Evolutionary conservation across 768 basidiomycete genomes (phyloP).

Genomic region (Lyophyllum atratum): DNA sequence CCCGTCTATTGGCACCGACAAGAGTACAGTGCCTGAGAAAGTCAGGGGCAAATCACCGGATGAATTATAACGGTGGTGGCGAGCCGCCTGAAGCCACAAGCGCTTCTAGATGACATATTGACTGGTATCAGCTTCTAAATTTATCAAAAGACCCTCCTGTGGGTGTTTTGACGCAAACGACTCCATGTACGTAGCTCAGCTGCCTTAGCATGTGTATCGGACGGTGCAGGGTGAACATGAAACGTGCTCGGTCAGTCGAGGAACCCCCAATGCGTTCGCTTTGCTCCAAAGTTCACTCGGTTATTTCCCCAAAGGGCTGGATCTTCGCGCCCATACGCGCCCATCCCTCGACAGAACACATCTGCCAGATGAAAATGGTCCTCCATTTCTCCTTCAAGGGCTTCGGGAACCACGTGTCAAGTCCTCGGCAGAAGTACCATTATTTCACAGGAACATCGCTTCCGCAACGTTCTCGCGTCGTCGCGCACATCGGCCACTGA

Average conservation of each 20-base stretch:
- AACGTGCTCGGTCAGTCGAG: neutral
- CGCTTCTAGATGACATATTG: neutral
- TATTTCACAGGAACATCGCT: neutral
- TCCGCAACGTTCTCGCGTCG: neutral
- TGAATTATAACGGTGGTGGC: neutral
- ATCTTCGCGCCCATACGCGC: constrained; percentile 16
- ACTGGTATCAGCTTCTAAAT: neutral
- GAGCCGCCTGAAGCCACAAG: neutral
- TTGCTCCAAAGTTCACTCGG: constrained; percentile 15
- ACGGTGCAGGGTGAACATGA: neutral
- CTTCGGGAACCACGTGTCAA: neutral
- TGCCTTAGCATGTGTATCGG: neutral
- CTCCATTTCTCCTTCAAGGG: neutral
- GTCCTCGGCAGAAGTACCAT: neutral
- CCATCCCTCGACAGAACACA: neutral
- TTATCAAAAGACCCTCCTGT: neutral
- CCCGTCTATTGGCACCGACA: neutral
- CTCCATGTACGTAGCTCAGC: neutral
- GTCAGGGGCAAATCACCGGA: constrained; percentile 1
- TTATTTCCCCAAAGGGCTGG: constrained; percentile 20
- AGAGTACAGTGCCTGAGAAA: neutral
- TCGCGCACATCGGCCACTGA: neutral
- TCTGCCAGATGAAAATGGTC: neutral
- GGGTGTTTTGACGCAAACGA: constrained; percentile 3
- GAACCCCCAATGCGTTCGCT: neutral